phyloP scores from a whole-genome alignment of 202 grass and related monocot genomes.

The Dendrocalamus latiflorus region DNA sequence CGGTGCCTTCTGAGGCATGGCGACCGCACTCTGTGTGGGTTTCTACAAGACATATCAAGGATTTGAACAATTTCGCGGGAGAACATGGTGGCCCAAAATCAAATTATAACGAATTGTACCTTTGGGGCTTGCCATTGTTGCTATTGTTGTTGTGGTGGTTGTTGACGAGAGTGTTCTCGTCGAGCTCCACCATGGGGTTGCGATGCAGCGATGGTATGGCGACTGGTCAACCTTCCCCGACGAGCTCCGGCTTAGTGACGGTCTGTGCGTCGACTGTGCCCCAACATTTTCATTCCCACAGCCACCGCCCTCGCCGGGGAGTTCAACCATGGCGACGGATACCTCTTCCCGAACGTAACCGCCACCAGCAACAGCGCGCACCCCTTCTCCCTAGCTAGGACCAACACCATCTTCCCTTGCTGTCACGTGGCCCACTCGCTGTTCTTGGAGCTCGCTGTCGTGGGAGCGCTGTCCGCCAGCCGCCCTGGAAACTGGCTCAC shows the following conservation, averaged over 20 bases:
- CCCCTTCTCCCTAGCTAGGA: slow-evolving; percentile 66
- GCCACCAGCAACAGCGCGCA: slow-evolving; percentile 38
- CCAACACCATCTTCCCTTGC: slow-evolving; percentile 75
- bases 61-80: background rate
- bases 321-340: slow-evolving; percentile 62
- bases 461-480: slow-evolving; percentile 27
- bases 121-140: slow-evolving; percentile 26
- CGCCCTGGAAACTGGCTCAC: slow-evolving; percentile 56
- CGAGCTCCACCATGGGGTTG: slow-evolving; percentile 79
- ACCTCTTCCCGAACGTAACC: slow-evolving; percentile 40
- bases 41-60: background rate
- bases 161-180: slow-evolving; percentile 52
- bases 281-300: slow-evolving; percentile 54
- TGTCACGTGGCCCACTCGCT: slow-evolving; percentile 23
- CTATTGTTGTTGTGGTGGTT: background rate
- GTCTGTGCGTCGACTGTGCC: slow-evolving; percentile 24
- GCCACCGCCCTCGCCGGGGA: slow-evolving; percentile 49
- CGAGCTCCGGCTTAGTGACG: slow-evolving; percentile 67
- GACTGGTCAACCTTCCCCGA: slow-evolving; percentile 78
- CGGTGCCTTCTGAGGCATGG: slow-evolving; percentile 9
- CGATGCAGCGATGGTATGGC: slow-evolving; percentile 53
- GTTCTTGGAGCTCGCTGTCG: background rate
- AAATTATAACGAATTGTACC: slow-evolving; percentile 11
- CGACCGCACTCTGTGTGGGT: slow-evolving; percentile 1
- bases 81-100: background rate